Percentiles rank a stretch among this genome's conserved stretches.
phyloP scores from a whole-genome alignment of 176 grass and related monocot genomes.

The Rhynchospora pubera region DNA sequence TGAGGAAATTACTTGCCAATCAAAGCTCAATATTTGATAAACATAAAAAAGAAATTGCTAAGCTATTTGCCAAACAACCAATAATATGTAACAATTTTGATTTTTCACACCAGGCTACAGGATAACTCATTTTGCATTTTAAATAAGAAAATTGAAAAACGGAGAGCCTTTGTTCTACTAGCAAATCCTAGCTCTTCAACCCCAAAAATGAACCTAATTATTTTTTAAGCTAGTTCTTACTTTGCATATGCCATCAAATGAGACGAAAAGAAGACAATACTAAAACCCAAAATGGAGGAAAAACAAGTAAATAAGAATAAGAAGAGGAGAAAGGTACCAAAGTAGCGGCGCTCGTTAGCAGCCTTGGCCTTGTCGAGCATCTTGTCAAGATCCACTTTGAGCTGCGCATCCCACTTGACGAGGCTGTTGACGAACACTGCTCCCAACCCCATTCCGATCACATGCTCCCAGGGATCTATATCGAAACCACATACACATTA shows the following conservation, averaged over 20 bases:
- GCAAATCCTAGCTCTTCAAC: background rate
- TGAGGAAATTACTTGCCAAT: no score
- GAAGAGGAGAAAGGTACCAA: conserved; percentile 37
- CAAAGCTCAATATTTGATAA: background rate
- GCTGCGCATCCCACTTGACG: conserved; percentile 79
- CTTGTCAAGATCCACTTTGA: conserved; percentile 89
- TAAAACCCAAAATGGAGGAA: no score
- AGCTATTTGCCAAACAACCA: background rate
- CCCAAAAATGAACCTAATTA: background rate
- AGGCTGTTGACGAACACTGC: conserved; percentile 78
- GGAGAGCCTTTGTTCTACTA: background rate
- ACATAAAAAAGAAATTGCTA: no score
- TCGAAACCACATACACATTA: background rate
- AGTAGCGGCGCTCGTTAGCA: conserved; percentile 87
- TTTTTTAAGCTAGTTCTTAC: background rate
- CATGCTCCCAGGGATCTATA: conserved; percentile 97
- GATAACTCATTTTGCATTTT: background rate
- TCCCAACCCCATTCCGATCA: conserved; percentile 73
- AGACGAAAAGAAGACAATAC: background rate
- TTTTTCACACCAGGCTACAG: background rate
- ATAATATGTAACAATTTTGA: background rate
- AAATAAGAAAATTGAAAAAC: background rate
- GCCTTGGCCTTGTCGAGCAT: conserved; percentile 86
- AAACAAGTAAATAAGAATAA: no score
- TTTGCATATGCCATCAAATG: background rate